Evolutionary conservation across 345 rosid genomes (phyloP).

Genomic region (Microthlaspi erraticum): DNA sequence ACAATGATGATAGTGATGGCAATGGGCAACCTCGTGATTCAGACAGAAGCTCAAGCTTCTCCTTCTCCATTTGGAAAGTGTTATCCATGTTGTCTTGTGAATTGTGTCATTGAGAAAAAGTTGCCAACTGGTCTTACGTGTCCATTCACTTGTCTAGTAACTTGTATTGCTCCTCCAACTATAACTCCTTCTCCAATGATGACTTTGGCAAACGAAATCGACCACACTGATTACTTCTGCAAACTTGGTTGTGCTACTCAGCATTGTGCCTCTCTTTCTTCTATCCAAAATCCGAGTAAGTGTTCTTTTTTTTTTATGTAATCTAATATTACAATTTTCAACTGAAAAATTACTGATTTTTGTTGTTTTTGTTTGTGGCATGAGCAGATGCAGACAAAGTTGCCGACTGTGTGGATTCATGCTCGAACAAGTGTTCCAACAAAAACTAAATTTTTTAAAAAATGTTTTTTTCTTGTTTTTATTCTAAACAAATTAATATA

Average conservation of each 20-base stretch:
- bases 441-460: too few relatives aligned
- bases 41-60: slow-evolving; percentile 35
- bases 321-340: not conserved
- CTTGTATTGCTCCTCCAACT: slow-evolving; percentile 17
- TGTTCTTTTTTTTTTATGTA: not conserved
- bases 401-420: slow-evolving; percentile 35
- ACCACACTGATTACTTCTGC: slow-evolving; percentile 16
- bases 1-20: slow-evolving; percentile 33
- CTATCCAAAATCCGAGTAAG: slow-evolving; percentile 37
- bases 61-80: slow-evolving; percentile 15
- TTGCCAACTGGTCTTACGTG: slow-evolving; percentile 3
- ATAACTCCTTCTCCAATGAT: not conserved
- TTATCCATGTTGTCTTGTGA: slow-evolving; percentile 6
- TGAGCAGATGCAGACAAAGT: slow-evolving; percentile 30
- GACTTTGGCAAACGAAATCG: not conserved
- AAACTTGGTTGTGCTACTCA: slow-evolving; percentile 40
- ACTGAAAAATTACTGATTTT: not conserved
- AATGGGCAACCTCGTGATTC: slow-evolving; percentile 20
- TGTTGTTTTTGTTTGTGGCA: slow-evolving; percentile 20
- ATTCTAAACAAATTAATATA: too few relatives aligned
- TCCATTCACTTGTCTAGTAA: slow-evolving; percentile 26
- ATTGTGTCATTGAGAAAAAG: slow-evolving; percentile 16
- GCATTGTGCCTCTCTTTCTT: slow-evolving; percentile 25
- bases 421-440: slow-evolving; percentile 24
- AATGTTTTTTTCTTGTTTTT: too few relatives aligned